phyloP scores from a whole-genome alignment of 2,329 filamentous ascomycete genomes.

The Diaporthe capsici region DNA sequence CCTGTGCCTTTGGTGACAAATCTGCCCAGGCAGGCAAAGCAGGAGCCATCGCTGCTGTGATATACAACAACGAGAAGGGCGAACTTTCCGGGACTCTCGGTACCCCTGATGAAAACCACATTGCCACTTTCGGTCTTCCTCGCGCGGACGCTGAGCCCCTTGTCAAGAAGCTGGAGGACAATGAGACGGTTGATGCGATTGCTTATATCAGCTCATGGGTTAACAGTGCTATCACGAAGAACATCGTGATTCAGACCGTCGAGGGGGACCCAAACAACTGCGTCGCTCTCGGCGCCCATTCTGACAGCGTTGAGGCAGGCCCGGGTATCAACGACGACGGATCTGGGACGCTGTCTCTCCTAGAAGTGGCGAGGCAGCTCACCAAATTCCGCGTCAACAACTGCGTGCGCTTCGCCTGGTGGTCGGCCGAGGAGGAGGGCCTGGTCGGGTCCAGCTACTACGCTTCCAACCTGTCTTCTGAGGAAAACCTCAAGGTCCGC shows the following conservation, averaged over 20 bases:
- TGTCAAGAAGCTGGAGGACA: slow-evolving; percentile 66
- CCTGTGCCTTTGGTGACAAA: slow-evolving; percentile 80
- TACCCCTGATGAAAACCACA: slow-evolving; percentile 68
- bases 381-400: slow-evolving; percentile 72
- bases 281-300: slow-evolving; percentile 76
- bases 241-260: slow-evolving; percentile 74
- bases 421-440: slow-evolving; percentile 77
- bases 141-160: slow-evolving; percentile 71
- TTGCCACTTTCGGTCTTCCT: slow-evolving; percentile 78
- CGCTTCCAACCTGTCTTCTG: slow-evolving; percentile 64
- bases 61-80: slow-evolving; percentile 81
- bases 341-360: slow-evolving; percentile 73
- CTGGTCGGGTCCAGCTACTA: slow-evolving; percentile 76
- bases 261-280: slow-evolving; percentile 73
- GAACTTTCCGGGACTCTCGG: slow-evolving; percentile 78
- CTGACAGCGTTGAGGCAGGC: slow-evolving; percentile 73
- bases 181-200: slow-evolving; percentile 65
- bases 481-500: slow-evolving; percentile 74
- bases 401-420: slow-evolving; percentile 78
- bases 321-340: slow-evolving; percentile 86
- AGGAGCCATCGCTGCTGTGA: slow-evolving; percentile 78
- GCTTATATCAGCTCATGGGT: slow-evolving; percentile 73
- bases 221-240: slow-evolving; percentile 66
- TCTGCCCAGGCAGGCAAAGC: slow-evolving; percentile 76
- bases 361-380: slow-evolving; percentile 74